Evolutionary conservation across 2,329 filamentous ascomycete genomes (phyloP).

Genomic region (Botrytis galanthina): DNA sequence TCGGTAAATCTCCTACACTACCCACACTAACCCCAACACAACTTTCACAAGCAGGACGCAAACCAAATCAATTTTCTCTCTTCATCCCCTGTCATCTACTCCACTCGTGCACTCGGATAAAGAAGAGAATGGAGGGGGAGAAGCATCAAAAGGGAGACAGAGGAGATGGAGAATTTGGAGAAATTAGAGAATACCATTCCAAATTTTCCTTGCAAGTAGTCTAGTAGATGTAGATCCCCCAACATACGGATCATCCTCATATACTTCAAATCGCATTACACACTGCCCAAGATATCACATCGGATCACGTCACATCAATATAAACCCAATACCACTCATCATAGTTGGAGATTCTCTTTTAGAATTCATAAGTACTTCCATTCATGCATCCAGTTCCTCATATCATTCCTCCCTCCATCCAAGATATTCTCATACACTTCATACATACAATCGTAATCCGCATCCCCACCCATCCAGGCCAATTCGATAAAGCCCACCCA

Average conservation of each 20-base stretch:
- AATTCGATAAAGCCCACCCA: conserved; percentile 5
- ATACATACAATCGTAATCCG: conserved; percentile 3
- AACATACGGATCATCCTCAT: neutral
- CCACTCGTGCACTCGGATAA: neutral
- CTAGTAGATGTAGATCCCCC: neutral
- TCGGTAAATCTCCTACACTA: neutral
- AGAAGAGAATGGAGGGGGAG: neutral
- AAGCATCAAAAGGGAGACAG: neutral
- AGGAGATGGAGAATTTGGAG: neutral
- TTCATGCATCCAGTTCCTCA: neutral
- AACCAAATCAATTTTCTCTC: no score
- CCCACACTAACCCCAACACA: no score
- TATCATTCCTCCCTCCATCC: conserved; percentile 1
- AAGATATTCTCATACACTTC: conserved; percentile 6
- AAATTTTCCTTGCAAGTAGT: neutral
- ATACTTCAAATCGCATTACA: neutral
- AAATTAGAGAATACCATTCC: neutral
- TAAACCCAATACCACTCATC: neutral
- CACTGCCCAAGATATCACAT: neutral
- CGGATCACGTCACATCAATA: neutral
- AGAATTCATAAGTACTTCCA: neutral
- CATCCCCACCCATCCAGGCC: neutral
- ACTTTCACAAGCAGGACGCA: neutral
- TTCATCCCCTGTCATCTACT: neutral
- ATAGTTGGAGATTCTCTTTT: neutral